Evolutionary conservation across 192 early-diverging fungal genomes (phyloP), one percentile per base, ranked within the genome.

Genomic region (Gaertneriomyces sp.): DNA sequence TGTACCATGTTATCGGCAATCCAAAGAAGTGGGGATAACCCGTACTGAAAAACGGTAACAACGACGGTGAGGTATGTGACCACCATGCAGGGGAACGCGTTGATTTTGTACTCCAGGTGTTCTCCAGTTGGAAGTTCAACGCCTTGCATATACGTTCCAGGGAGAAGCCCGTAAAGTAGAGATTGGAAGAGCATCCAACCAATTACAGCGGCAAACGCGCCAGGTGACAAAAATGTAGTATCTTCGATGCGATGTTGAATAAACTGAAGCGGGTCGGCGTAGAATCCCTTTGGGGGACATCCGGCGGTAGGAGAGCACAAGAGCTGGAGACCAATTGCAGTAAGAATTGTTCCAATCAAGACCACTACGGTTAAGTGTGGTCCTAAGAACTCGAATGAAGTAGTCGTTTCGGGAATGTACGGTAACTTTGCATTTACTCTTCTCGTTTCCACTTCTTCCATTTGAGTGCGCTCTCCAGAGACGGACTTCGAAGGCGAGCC

Each of bases 21-120:
- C 83, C 91, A 96, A 40, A 94, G 65, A 61, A 93, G 84, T 3
- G 89, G 82, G 6, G 60, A 57, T 8, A 77, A 47, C 42, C 93
- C 94, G 52, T 79, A 70, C 40, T 80, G 63, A 1, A 76, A 81
- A 42, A 69, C 69, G 4, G 71, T 79, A 43, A 70, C 72, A 5
- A 63, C 20, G 7, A 85, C 69, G 25, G 69, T 64, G 19, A 88
- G 83, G 61, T 87, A 56, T 9, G 73, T 47, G 4, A 64, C 61
- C 5, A 76, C 54, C 46, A 73, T 47, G 42, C 71, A 51, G 41
- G 51, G 19, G 45, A 81, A 69, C 7, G 62, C 82, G 73, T 96
- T 98, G 67, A 93, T 82, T 59, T 87, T 88, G 77, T 98, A 98
- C 50, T 70, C 69, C 42, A 98, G 81, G 19, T 72, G 81, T 52